Evolutionary conservation across 257 asterid species (phyloP), one percentile per base, ranked within the genome.

Genomic region (Mitragyna speciosa): DNA sequence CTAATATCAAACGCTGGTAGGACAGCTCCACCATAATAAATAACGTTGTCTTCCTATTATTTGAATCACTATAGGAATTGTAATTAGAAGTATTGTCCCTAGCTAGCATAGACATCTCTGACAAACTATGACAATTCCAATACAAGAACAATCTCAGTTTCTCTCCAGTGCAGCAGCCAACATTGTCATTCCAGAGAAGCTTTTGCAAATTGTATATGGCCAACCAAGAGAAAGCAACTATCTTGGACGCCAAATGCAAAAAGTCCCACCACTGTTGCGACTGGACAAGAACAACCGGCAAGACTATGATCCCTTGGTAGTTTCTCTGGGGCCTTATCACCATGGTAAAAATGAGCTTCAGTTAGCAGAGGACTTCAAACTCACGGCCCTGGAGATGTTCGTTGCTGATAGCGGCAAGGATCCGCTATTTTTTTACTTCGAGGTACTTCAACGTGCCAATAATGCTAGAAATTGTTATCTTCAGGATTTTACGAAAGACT

Each of bases 281-380:
- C 52, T 10, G 52, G 52, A 48, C 52, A 48, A 41, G 41, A 15
- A 77, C 31, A 52, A 68, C 70, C 26, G n/a, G 36, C 68, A 52
- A 16, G 73, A 59, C 11, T 83, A 79, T 51, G 83, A 78, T 31
- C 83, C 86, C 8, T 19, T 49, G 20, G 76, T 75, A 26, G 83
- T 83, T 43, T 83, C 83, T 1, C 56, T 83, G 0, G 86, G 86
- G 20, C 86, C 86, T 11, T 83, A 83, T 65, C 86, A 83, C 81
- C 83, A 83, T 31, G 83, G 83, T 33, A 75, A 75, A 16, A 10
- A 51, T 5, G 65, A 75, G 12, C 78, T 83, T 10, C 43, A 67
- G 36, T 15, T 28, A 28, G 83, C 63, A 0, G 74, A 83, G 75
- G 70, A 80, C 39, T 70, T 75, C 70, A 83, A 83, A 71, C 26